These are phyloP conservation scores for Solanum acaule DNA, from an alignment of 257 asterid genomes.

Conservation along the genomic window DNA sequence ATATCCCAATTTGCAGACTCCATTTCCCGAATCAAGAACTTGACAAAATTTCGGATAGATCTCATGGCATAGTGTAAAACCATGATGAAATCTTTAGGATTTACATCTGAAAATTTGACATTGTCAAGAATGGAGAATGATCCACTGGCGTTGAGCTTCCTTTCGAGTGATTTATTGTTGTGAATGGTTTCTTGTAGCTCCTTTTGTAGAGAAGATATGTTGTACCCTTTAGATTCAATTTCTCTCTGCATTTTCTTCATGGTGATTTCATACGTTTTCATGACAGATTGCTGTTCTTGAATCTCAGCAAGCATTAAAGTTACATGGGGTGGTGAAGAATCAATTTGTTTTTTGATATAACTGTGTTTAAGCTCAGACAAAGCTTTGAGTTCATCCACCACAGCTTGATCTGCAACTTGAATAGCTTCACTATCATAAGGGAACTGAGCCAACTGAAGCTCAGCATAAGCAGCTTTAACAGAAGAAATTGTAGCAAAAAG, in stretches of 20 bases:
- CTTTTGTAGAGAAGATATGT: slow-evolving; percentile 11
- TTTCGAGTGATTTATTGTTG: slow-evolving; percentile 46
- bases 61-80: slow-evolving; percentile 58
- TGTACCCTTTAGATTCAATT: slow-evolving; percentile 39
- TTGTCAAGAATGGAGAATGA: slow-evolving; percentile 64
- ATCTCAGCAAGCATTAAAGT: slow-evolving; percentile 87
- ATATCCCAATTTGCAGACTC: slow-evolving; percentile 78
- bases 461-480: slow-evolving; percentile 88
- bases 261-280: slow-evolving; percentile 91
- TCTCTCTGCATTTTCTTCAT: slow-evolving; percentile 90
- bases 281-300: slow-evolving; percentile 85
- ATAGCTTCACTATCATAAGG: slow-evolving; percentile 73
- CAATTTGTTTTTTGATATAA: slow-evolving; percentile 60
- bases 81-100: slow-evolving; percentile 50
- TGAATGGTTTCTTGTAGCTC: slow-evolving; percentile 17
- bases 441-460: slow-evolving; percentile 91
- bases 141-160: slow-evolving; percentile 69
- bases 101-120: slow-evolving; percentile 36
- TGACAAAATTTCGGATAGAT: slow-evolving; percentile 64
- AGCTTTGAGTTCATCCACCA: slow-evolving; percentile 66
- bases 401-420: slow-evolving; percentile 75
- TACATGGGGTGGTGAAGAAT: slow-evolving; percentile 85
- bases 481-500: slow-evolving; percentile 84
- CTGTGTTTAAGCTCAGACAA: slow-evolving; percentile 71
- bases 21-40: slow-evolving; percentile 63